phyloP scores from a whole-genome alignment of 495 filamentous ascomycete genomes.

The Talaromyces liani region DNA sequence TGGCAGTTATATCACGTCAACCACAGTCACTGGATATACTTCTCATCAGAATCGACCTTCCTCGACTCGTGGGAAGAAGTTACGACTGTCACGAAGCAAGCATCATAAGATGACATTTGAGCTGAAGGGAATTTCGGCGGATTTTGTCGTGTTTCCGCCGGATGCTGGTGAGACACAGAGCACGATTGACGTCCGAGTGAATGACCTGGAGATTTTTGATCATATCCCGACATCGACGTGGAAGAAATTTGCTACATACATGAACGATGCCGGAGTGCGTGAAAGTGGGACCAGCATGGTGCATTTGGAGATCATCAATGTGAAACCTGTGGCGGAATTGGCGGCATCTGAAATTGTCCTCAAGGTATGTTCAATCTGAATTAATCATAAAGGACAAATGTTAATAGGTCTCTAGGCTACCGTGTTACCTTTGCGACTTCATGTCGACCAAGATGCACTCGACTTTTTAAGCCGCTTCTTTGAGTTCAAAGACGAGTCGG shows the following conservation, averaged over 20 bases:
- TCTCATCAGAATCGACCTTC: constrained; percentile 40
- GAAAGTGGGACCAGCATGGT: constrained; percentile 84
- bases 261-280: constrained; percentile 75
- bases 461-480: constrained; percentile 98
- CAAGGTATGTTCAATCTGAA: constrained; percentile 41
- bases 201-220: constrained; percentile 86
- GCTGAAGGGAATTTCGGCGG: constrained; percentile 75
- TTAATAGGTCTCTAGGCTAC: constrained; percentile 47
- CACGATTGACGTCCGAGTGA: constrained; percentile 74
- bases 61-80: constrained; percentile 43
- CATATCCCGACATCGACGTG: constrained; percentile 93
- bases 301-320: constrained; percentile 79
- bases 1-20: constrained; percentile 70
- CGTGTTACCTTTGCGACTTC: constrained; percentile 79
- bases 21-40: constrained; percentile 54
- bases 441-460: constrained; percentile 96
- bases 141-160: constrained; percentile 77
- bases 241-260: constrained; percentile 95
- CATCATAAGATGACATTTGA: constrained; percentile 95
- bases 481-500: constrained; percentile 83
- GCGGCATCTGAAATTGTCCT: constrained; percentile 87
- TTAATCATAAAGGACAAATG: neutral
- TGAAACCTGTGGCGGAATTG: constrained; percentile 73
- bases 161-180: constrained; percentile 72
- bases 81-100: constrained; percentile 77